Base-by-base conservation (phyloP, 2,329 filamentous ascomycete species). In the Sporothrix luriei region DNA sequence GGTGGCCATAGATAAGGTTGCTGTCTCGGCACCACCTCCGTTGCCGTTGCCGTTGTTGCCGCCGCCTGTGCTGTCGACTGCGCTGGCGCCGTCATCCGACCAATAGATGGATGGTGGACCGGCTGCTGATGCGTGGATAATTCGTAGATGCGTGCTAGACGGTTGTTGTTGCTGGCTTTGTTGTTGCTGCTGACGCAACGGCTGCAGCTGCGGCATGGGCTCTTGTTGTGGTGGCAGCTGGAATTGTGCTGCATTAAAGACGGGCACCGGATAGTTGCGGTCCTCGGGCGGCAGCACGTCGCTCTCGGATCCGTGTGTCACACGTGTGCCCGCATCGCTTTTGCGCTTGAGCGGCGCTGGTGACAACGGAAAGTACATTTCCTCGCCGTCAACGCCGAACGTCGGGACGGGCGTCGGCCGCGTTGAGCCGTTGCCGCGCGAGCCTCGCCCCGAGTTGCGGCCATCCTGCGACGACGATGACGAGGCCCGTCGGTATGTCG, bases 91-190 rank as follows among this genome's bases (percentile, higher is more conserved):
- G 65, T 75, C 73, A 51, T 76, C 75, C 24, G 74, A 75, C 76
- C 76, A 78, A 71, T 75, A 77, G 16, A 77, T 72, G 16, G 74
- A 74, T 38, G 76, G 75, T 40, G 73, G 72, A 4, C 70, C 71
- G 1, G 64, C 29, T 0, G 67, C 21, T 6, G 54, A 65, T 9
- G 67, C 33, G 46, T 68, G 68, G 29, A 72, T 40, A 33, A 70
- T 70, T 48, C 64, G 69, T 24, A 57, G 57, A 10, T 24, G 55
- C 2, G 49, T 21, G 55, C 29, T 24, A 43, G 26, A 19, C 21
- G 40, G 61, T n/a, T 24, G 61, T 21, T 54, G 48, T 26, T 54
- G 55, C 16, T 7, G 38, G 21, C 14, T 43, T 16, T 43, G 40
- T 43, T 43, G 33, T 9, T 33, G 33, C 33, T 33, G 33, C 33